A percentile compares a stretch with the other conserved stretches of the same genome.
These are phyloP conservation scores for Trichosanthes cucumerina DNA, from an alignment of 306 rosid genomes.

Conservation along the genomic window DNA sequence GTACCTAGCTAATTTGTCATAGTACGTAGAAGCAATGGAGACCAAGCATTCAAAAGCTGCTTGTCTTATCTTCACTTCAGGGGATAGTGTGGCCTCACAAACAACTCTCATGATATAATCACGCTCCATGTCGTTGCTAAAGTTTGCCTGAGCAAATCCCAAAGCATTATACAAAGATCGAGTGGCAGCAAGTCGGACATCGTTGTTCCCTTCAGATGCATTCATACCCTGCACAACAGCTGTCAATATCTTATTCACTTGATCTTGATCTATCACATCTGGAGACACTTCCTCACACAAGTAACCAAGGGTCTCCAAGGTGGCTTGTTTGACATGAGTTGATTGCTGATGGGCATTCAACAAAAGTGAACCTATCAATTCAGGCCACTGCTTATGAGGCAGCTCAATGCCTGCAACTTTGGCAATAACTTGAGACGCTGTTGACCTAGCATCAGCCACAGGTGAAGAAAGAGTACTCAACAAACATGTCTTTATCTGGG, in stretches of 20 bases:
- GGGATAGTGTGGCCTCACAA: constrained; percentile 82
- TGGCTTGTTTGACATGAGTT: constrained; percentile 67
- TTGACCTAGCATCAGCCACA: constrained; percentile 70
- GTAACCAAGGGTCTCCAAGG: constrained; percentile 92
- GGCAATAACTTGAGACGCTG: constrained; percentile 86
- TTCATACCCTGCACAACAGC: constrained; percentile 96
- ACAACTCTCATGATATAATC: constrained; percentile 81
- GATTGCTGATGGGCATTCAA: constrained; percentile 69
- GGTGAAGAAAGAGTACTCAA: constrained; percentile 65
- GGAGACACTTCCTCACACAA: constrained; percentile 94
- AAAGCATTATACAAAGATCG: constrained; percentile 72
- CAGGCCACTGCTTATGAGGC: constrained; percentile 94
- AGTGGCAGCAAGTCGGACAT: constrained; percentile 84
- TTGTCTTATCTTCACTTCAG: constrained; percentile 66
- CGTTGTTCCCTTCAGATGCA: constrained; percentile 65
- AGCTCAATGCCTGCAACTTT: constrained; percentile 86
- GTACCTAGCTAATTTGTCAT: constrained; percentile 70
- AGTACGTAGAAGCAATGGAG: constrained; percentile 80
- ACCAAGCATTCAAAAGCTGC: constrained; percentile 93
- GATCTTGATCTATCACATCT: constrained; percentile 71
- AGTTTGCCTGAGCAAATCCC: constrained; percentile 90
- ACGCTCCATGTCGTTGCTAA: constrained; percentile 86
- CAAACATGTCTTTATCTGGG: constrained; percentile 68
- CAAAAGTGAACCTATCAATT: constrained; percentile 59
- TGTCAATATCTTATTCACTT: constrained; percentile 86